Base-by-base conservation (phyloP, 345 rosid genomes). In the Punica granatum region DNA sequence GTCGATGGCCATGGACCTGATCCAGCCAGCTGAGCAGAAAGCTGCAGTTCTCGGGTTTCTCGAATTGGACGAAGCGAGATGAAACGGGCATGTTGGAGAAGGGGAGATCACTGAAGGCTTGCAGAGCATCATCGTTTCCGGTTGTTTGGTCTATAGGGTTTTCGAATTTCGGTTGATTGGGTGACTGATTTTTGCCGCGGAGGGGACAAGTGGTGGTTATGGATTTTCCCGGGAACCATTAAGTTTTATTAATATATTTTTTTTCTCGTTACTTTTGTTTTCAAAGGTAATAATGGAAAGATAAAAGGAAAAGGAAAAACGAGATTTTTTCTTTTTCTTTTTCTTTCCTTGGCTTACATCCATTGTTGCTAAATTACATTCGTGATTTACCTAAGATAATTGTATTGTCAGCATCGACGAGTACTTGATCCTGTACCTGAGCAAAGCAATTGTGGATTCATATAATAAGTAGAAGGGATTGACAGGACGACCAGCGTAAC, bases 1-100 rank as follows among this genome's bases (percentile, higher is more conserved):
- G 44, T 69, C 64, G 43, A 74, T 9, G 63, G 82, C 67, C 82
- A 68, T 75, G 67, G 81, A 70, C 64, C 42, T 78, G 71, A 74
- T 68, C 67, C 67, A 11, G 5, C 41, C 26, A 42, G 56, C 53
- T 2, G 28, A 10, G 66, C 36, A 36, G 9, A 10, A 35, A 60
- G 60, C 7, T 21, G 60, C 31, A n/a, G 30, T 14, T 46, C 1
- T 19, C 0, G 71, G 10, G 21, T 32, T 60, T 26, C 42, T 68
- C 49, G 71, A 15, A 15, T 3, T 26, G 26, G 1, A 18, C 16
- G 53, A 58, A 35, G 36, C 39, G 26, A 31, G 26, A 15, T 7
- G 1, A 16, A 28, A 51, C 25, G 9, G 32, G 7, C 48, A 36
- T 8, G 48, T 7, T 32, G 36, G 70, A 33, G 41, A 60, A 10